A percentile compares a stretch with the other conserved stretches of the same genome.
These are phyloP conservation scores for Sphagnum fallax DNA, from an alignment of 228 moss, liverwort and hornwort genomes.

Conservation along the genomic window DNA sequence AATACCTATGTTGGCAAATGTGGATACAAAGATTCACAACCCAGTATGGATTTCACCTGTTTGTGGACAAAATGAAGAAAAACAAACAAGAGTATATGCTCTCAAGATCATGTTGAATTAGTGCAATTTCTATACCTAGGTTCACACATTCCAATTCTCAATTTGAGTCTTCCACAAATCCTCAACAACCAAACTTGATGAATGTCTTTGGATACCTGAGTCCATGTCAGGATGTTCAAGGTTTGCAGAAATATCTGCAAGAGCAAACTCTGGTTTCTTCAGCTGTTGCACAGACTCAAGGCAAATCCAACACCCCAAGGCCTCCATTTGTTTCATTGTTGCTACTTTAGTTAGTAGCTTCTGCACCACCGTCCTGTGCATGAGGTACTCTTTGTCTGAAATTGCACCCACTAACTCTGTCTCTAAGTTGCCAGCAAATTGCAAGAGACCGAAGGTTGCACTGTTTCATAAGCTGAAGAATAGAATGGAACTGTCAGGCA, in stretches of 20 bases:
- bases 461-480: slow-evolving; percentile 1
- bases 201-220: slow-evolving; percentile 2
- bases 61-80: background rate
- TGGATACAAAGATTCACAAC: slow-evolving; percentile 5
- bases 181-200: slow-evolving; percentile 6
- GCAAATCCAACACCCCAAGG: slow-evolving; percentile 29
- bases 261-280: slow-evolving; percentile 2
- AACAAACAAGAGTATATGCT: slow-evolving; percentile 1
- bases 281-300: slow-evolving; percentile 9
- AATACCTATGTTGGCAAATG: too few species aligned
- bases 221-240: background rate
- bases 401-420: slow-evolving; percentile 11
- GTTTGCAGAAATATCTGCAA: background rate
- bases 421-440: slow-evolving; percentile 12
- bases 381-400: slow-evolving; percentile 7
- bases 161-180: slow-evolving; percentile 1
- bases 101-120: slow-evolving; percentile 6
- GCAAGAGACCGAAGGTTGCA: slow-evolving; percentile 7
- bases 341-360: slow-evolving; percentile 21
- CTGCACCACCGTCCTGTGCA: slow-evolving; percentile 9
- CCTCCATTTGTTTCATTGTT: slow-evolving; percentile 18
- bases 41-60: slow-evolving; percentile 4
- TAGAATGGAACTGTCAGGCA: background rate
- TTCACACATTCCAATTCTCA: slow-evolving; percentile 5
- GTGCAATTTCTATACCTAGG: background rate